Evolutionary conservation across 768 basidiomycete genomes (phyloP).

Genomic region (Royoungia palumana): DNA sequence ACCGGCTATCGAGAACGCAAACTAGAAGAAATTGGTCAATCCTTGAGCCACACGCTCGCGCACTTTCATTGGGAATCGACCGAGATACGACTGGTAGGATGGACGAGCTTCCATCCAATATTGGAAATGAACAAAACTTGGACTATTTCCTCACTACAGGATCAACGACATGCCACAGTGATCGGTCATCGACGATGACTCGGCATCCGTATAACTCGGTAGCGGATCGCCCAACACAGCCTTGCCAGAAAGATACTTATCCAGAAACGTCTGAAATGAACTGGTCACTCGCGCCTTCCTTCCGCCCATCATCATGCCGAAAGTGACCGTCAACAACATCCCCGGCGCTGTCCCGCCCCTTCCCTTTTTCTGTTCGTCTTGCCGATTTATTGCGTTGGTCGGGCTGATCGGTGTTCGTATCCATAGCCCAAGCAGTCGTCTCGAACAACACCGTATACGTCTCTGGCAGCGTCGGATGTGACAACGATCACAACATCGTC

Average conservation of each 20-base stretch:
- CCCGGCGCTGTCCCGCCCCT: background rate
- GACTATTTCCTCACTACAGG: too few relatives aligned
- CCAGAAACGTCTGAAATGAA: background rate
- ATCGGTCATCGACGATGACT: too few relatives aligned
- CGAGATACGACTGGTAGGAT: too few relatives aligned
- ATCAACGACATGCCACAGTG: too few relatives aligned
- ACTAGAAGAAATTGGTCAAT: too few relatives aligned
- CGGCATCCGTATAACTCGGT: too few relatives aligned
- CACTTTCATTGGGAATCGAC: too few relatives aligned
- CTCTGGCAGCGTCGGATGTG: conserved; percentile 39
- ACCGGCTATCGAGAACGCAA: too few relatives aligned
- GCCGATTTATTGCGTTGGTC: background rate
- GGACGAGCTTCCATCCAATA: too few relatives aligned
- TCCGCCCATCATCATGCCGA: background rate
- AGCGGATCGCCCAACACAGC: too few relatives aligned
- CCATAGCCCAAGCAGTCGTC: conserved; percentile 1
- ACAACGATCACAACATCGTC: conserved; percentile 29
- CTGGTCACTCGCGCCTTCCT: background rate
- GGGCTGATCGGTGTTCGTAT: background rate
- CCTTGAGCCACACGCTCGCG: too few relatives aligned
- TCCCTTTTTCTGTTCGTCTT: background rate
- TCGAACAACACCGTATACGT: conserved; percentile 29
- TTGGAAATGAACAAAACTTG: too few relatives aligned
- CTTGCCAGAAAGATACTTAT: background rate
- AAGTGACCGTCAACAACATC: background rate